phyloP scores from a whole-genome alignment of 306 rosid species.

The Trichosanthes cucumerina region DNA sequence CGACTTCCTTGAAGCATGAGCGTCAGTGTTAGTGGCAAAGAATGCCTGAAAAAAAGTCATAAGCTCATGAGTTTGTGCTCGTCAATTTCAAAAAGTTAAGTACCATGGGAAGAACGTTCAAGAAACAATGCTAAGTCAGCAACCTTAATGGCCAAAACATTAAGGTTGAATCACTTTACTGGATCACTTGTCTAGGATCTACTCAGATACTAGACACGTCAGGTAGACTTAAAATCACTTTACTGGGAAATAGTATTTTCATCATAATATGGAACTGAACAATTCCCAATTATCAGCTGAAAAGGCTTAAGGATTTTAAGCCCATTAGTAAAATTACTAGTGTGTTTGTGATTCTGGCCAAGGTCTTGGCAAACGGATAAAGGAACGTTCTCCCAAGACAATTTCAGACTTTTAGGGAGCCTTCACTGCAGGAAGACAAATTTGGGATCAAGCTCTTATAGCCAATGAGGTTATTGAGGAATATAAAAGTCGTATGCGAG shows the following conservation, averaged over 20 bases:
- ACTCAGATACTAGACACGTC: background rate
- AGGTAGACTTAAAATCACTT: background rate
- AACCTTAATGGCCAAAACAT: background rate
- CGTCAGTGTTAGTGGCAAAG: conserved; percentile 53
- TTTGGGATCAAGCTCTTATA: too few relatives aligned
- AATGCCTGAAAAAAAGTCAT: conserved; percentile 33
- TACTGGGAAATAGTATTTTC: background rate
- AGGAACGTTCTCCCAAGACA: too few relatives aligned
- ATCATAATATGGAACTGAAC: background rate
- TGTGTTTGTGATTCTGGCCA: too few relatives aligned
- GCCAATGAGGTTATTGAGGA: too few relatives aligned
- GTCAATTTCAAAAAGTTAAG: background rate
- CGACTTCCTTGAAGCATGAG: conserved; percentile 67
- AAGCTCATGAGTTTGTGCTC: conserved; percentile 3
- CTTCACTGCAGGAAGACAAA: too few relatives aligned
- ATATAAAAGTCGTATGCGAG: too few relatives aligned
- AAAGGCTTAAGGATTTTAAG: too few relatives aligned
- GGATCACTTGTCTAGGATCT: too few relatives aligned
- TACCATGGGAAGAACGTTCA: background rate
- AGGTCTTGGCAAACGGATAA: too few relatives aligned
- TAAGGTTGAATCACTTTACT: too few relatives aligned
- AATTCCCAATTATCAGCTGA: background rate
- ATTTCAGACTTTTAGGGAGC: too few relatives aligned
- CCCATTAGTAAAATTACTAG: too few relatives aligned
- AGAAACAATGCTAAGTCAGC: background rate